These are phyloP conservation scores for Entoloma clypeatum DNA, from an alignment of 1,284 basidiomycete genomes.

Conservation along the genomic window DNA sequence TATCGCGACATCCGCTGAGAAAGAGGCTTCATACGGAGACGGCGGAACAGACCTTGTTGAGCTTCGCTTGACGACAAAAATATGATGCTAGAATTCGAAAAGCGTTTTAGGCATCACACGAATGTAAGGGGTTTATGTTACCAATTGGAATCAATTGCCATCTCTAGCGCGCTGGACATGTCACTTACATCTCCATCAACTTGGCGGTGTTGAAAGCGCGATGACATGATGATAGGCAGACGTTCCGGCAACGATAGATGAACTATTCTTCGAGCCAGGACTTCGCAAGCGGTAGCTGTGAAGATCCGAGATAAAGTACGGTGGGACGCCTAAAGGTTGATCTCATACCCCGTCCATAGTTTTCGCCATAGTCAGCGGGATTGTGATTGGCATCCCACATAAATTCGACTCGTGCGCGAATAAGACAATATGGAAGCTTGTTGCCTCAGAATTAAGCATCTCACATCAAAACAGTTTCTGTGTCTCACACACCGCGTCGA, in stretches of 20 bases:
- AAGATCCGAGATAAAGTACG: slow-evolving; percentile 1
- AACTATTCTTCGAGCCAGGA: slow-evolving; percentile 79
- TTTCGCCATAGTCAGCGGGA: slow-evolving; percentile 84
- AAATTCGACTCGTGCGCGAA: slow-evolving; percentile 79
- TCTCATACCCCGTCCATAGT: slow-evolving; percentile 65
- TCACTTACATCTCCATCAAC: slow-evolving; percentile 76
- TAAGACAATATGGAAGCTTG: slow-evolving; percentile 77
- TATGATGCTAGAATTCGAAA: slow-evolving; percentile 48
- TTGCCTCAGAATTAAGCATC: slow-evolving; percentile 2
- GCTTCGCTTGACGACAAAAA: slow-evolving; percentile 88
- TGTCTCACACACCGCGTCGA: slow-evolving; percentile 64
- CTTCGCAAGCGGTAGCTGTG: slow-evolving; percentile 80
- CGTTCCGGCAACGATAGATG: slow-evolving; percentile 64
- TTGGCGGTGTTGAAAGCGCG: slow-evolving; percentile 71
- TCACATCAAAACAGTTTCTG: too few species aligned
- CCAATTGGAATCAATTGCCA: slow-evolving; percentile 84
- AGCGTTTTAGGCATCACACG: not conserved
- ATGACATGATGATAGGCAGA: slow-evolving; percentile 70
- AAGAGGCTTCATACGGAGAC: not conserved
- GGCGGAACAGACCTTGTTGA: slow-evolving; percentile 59
- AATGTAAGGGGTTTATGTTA: slow-evolving; percentile 22
- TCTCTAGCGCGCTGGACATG: slow-evolving; percentile 72
- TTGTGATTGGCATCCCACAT: slow-evolving; percentile 70
- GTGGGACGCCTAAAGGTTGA: slow-evolving; percentile 1
- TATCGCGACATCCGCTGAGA: slow-evolving; percentile 23